Percentiles rank a stretch among this genome's conserved stretches.
These are phyloP conservation scores for Sporopachydermia lactativora DNA, from an alignment of 805 yeast species.

Conservation along the genomic window DNA sequence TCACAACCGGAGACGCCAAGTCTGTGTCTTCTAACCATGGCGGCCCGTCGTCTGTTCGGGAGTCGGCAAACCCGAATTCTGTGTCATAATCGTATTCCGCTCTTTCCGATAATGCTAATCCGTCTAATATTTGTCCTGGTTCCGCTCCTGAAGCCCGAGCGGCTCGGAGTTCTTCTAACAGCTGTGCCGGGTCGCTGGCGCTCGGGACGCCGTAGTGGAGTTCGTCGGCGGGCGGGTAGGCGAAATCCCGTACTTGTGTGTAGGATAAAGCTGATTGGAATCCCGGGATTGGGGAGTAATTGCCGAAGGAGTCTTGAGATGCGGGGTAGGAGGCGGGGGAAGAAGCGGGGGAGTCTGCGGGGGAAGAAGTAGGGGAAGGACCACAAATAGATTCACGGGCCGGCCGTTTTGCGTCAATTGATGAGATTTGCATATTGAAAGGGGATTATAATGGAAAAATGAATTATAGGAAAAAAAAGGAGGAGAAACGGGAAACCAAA, in stretches of 20 bases:
- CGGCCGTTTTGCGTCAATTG: conserved; percentile 82
- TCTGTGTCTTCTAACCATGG: conserved; percentile 24
- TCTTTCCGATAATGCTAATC: conserved; percentile 10
- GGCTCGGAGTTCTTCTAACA: conserved; percentile 6
- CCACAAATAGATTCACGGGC: conserved; percentile 64
- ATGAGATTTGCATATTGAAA: too few species aligned
- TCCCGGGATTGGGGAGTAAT: not conserved
- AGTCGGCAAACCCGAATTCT: conserved; percentile 17
- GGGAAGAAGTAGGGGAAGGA: too few species aligned
- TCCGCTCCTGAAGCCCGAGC: too few species aligned
- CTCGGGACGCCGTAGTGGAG: conserved; percentile 47
- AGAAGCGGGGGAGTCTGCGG: too few species aligned
- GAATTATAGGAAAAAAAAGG: too few species aligned
- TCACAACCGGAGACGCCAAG: conserved; percentile 15
- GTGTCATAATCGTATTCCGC: conserved; percentile 14
- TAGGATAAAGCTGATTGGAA: conserved; percentile 6
- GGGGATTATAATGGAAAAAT: too few species aligned
- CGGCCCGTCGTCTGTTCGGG: conserved; percentile 16
- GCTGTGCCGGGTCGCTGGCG: conserved; percentile 10
- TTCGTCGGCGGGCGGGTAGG: conserved; percentile 57
- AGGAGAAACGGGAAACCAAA: too few species aligned
- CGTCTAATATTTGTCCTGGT: conserved; percentile 8
- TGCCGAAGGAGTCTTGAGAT: not conserved
- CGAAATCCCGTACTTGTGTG: conserved; percentile 66
- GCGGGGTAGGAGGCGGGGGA: too few species aligned